A percentile compares a stretch with the other conserved stretches of the same genome.
phyloP scores from a whole-genome alignment of 805 yeast species.

The Brettanomyces custersianus region DNA sequence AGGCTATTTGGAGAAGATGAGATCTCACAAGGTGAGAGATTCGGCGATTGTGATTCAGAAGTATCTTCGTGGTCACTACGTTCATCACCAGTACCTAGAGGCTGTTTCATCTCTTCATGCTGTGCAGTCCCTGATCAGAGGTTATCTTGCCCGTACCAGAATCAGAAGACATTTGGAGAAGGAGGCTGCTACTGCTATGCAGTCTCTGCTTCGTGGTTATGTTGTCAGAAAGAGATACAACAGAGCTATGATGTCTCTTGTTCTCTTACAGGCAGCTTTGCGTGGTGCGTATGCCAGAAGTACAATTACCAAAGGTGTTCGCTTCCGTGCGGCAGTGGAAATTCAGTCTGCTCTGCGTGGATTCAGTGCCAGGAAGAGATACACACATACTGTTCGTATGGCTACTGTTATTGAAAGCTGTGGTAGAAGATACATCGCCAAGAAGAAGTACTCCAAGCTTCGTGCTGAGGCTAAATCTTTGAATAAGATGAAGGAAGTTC shows the following conservation, averaged over 20 bases:
- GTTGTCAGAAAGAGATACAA: constrained; percentile 34
- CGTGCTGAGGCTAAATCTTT: constrained; percentile 90
- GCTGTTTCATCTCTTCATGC: constrained; percentile 43
- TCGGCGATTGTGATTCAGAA: constrained; percentile 85
- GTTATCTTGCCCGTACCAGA: constrained; percentile 46
- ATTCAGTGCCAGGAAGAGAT: constrained; percentile 46
- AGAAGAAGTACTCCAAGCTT: constrained; percentile 48
- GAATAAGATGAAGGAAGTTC: constrained; percentile 80
- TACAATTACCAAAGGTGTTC: constrained; percentile 38
- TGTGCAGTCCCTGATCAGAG: constrained; percentile 59
- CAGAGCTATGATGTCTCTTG: constrained; percentile 28
- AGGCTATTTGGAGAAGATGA: constrained; percentile 79
- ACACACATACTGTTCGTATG: constrained; percentile 37
- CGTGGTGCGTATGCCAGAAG: constrained; percentile 49
- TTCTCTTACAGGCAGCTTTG: constrained; percentile 36
- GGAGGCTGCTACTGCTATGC: constrained; percentile 61
- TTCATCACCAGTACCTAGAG: constrained; percentile 51
- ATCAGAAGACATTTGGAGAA: constrained; percentile 46
- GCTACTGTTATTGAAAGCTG: constrained; percentile 70
- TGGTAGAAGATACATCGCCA: constrained; percentile 70
- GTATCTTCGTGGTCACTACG: constrained; percentile 56
- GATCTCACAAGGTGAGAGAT: constrained; percentile 66
- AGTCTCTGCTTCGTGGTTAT: constrained; percentile 53
- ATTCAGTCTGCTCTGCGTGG: constrained; percentile 76
- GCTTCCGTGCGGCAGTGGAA: constrained; percentile 53